A percentile compares a stretch with the other conserved stretches of the same genome.
These are phyloP conservation scores for Malassezia obtusa DNA, from an alignment of 1,284 basidiomycete species.

Conservation along the genomic window DNA sequence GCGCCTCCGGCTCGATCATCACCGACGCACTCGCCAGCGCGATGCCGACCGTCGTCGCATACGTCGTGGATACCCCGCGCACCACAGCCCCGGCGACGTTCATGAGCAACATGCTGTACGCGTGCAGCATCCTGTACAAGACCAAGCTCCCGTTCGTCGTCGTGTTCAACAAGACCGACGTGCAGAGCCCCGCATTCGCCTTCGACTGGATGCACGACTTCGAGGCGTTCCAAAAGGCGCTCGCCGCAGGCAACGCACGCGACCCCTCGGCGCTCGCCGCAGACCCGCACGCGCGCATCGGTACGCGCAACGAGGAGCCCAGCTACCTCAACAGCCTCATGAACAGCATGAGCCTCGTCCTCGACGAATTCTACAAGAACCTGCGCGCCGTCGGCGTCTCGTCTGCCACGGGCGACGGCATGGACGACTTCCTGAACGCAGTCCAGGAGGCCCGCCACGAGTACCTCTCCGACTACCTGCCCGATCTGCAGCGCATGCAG, in stretches of 20 bases:
- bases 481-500: constrained; percentile 67
- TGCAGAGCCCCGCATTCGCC: constrained; percentile 77
- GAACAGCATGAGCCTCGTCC: constrained; percentile 95
- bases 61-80: constrained; percentile 93
- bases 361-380: constrained; percentile 98
- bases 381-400: constrained; percentile 90
- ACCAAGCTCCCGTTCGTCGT: constrained; percentile 92
- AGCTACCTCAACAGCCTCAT: constrained; percentile 98
- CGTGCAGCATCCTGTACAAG: constrained; percentile 98
- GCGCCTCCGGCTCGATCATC: constrained; percentile 93
- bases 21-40: constrained; percentile 93
- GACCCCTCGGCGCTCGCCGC: constrained; percentile 50
- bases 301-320: constrained; percentile 59
- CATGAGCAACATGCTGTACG: constrained; percentile 99
- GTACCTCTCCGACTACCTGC: constrained; percentile 80
- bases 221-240: constrained; percentile 58
- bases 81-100: constrained; percentile 93
- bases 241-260: constrained; percentile 46
- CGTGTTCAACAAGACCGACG: constrained; percentile 98
- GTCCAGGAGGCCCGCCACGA: constrained; percentile 77
- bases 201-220: constrained; percentile 98
- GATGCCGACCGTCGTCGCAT: constrained; percentile 86
- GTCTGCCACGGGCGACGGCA: constrained; percentile 84
- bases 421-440: constrained; percentile 80
- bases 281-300: not conserved